These are phyloP conservation scores for Ophiostoma novo-ulmi DNA, from an alignment of 2,329 filamentous ascomycete species.

Conservation along the genomic window DNA sequence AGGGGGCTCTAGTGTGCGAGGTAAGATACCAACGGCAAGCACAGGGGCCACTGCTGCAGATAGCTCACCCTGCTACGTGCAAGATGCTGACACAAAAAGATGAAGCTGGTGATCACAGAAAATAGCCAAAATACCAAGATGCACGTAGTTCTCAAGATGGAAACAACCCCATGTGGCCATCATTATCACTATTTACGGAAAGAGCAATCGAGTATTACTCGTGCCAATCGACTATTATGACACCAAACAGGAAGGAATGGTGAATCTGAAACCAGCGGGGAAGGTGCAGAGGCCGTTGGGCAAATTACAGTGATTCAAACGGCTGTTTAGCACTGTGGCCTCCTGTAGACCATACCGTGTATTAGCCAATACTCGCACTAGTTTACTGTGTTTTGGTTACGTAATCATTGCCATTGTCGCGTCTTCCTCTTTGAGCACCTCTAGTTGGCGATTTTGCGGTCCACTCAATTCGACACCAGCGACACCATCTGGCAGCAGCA, in stretches of 20 bases:
- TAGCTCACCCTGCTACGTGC: not conserved
- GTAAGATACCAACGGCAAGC: not conserved
- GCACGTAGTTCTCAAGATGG: not conserved
- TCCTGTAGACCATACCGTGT: not conserved
- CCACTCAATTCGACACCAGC: constrained; percentile 10
- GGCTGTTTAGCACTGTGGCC: not conserved
- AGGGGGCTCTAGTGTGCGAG: not conserved
- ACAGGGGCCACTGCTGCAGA: not conserved
- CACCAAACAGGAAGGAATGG: not conserved
- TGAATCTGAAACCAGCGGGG: not conserved
- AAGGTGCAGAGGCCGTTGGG: not conserved
- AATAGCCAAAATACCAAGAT: not conserved
- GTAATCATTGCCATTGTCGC: not conserved
- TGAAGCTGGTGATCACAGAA: not conserved
- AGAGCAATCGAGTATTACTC: not conserved
- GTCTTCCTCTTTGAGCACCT: not conserved
- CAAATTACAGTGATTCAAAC: not conserved
- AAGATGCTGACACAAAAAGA: not conserved
- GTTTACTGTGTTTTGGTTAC: not conserved
- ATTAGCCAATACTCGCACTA: not conserved
- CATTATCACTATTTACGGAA: not conserved
- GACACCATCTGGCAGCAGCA: not conserved
- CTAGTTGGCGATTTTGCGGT: not conserved
- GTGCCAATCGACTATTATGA: not conserved
- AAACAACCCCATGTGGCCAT: not conserved